phyloP scores from a whole-genome alignment of 148 eudicot genomes.

The Nyssa sinensis region DNA sequence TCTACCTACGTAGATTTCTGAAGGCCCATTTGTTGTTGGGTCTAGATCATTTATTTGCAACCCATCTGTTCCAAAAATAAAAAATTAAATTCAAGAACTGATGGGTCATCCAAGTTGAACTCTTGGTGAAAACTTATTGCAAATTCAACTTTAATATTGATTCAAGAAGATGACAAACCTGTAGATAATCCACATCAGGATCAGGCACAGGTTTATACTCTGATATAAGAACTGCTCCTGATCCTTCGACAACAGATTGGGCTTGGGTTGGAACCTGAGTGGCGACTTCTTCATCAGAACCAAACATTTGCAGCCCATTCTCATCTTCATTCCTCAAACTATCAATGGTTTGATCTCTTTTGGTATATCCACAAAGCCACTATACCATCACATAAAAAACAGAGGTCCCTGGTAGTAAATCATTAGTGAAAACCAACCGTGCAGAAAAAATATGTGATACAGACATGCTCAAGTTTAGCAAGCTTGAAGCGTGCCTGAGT shows the following conservation, averaged over 20 bases:
- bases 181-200: slow-evolving; percentile 93
- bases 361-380: slow-evolving; percentile 73
- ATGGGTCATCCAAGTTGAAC: no score
- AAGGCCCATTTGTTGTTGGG: not conserved
- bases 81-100: not conserved
- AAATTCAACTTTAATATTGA: not conserved
- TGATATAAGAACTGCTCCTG: slow-evolving; percentile 61
- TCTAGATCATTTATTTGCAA: no score
- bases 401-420: slow-evolving; percentile 83
- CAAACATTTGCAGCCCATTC: slow-evolving; percentile 49
- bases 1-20: not conserved
- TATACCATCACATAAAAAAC: slow-evolving; percentile 73
- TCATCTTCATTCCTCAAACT: slow-evolving; percentile 36
- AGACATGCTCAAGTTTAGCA: not conserved
- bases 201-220: slow-evolving; percentile 70
- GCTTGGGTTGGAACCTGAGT: slow-evolving; percentile 77
- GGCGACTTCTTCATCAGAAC: slow-evolving; percentile 77
- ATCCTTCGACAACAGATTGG: slow-evolving; percentile 72
- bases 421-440: slow-evolving; percentile 76
- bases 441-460: slow-evolving; percentile 25
- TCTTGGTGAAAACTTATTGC: not conserved
- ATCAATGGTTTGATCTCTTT: slow-evolving; percentile 40
- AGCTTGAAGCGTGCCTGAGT: not conserved
- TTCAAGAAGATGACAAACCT: slow-evolving; percentile 46
- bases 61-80: no score